Base-by-base conservation (phyloP, 169 alveolate genomes). In the Eimeria necatrix region DNA sequence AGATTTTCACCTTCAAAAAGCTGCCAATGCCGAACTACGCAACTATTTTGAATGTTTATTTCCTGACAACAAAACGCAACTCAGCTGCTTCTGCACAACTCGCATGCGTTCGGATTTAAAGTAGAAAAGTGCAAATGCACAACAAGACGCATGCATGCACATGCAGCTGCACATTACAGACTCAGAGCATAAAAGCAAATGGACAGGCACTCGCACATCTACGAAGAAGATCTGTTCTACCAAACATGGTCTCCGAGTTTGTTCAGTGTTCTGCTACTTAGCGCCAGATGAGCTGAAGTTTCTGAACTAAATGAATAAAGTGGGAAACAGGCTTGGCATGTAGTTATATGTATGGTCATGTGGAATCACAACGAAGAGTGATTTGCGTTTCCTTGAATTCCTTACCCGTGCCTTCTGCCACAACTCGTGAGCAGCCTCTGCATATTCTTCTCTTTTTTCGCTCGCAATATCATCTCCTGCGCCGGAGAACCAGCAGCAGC, bases 321-420 rank as follows among this genome's bases (percentile, higher is more conserved):
- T 32, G 2, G 41, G 41, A 32, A 32, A 32, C 41, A 32, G 41
- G 41, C 0, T 2, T 32, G 41, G 41, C 41, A 32, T 56, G 68
- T 56, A 10, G 68, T 32, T 32, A 32, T 32, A 32, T 32, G 41
- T 32, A 32, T 32, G 41, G 0, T 32, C 2, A 32, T 32, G 41
- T 32, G 41, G 41, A 32, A 32, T 32, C 41, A 32, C 41, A 32
- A 32, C 41, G 41, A 56, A 10, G 68, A 56, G 2, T 18, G 12
- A 10, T 12, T 56, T 56, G 68, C 0, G 20, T 12, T 1, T 56
- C 12, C 2, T 56, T 18, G 22, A 1, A 56, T 56, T 10, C 20
- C 68, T 56, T n/a, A 68, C 78, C 78, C 32, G 78, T 10, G 78
- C 78, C 32, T 68, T 68, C n/a, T 18, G n/a, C 78, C 78, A 68